phyloP scores from a whole-genome alignment of 1,284 basidiomycete species.

The Ganoderma resinaceum region DNA sequence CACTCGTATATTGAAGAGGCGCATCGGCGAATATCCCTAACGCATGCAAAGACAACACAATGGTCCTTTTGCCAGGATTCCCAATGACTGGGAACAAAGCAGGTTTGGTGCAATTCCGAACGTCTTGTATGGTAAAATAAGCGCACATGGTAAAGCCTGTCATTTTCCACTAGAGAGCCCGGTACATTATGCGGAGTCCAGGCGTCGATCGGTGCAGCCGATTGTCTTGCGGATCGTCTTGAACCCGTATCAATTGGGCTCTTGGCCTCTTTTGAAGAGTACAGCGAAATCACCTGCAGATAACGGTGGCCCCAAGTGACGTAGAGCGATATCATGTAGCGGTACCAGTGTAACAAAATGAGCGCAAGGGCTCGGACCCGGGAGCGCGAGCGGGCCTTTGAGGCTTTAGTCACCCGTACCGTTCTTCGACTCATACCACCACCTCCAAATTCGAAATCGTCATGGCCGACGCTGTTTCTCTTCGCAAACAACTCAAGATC shows the following conservation, averaged over 20 bases:
- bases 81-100: too few relatives aligned
- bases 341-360: neutral
- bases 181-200: neutral
- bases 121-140: neutral
- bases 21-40: too few relatives aligned
- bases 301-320: conserved; percentile 7
- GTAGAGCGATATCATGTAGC: conserved; percentile 11
- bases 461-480: conserved; percentile 58
- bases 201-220: neutral
- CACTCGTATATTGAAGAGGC: too few relatives aligned
- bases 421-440: neutral
- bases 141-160: neutral
- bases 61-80: too few relatives aligned
- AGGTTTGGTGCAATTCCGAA: neutral
- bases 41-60: too few relatives aligned
- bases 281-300: neutral
- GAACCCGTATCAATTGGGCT: neutral
- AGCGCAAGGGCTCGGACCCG: neutral
- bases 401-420: neutral
- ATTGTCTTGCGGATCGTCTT: neutral
- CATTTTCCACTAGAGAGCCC: neutral
- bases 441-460: conserved; percentile 1
- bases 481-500: conserved; percentile 80
- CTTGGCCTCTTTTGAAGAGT: neutral
- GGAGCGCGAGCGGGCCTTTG: neutral